Percentiles rank a stretch among this genome's conserved stretches.
phyloP scores from a whole-genome alignment of 495 filamentous ascomycete genomes.

The Aspergillus ellipticus region DNA sequence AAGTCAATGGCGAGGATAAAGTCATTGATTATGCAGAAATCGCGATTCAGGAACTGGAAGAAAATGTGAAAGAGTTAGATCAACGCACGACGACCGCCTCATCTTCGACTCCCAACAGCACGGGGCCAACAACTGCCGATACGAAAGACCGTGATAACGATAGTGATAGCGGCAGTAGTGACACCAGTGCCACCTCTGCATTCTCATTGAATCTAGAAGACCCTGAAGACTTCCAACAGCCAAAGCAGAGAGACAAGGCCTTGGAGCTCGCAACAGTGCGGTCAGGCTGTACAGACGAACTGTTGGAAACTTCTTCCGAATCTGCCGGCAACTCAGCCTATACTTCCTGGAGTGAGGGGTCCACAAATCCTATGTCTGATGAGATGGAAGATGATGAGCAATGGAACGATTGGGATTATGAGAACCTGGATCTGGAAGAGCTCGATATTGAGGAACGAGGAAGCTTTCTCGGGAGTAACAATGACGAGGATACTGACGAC shows the following conservation, averaged over 20 bases:
- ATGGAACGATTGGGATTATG: conserved; percentile 1
- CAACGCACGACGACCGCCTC: background rate
- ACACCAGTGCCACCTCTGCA: background rate
- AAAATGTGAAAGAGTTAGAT: background rate
- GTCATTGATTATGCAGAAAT: background rate
- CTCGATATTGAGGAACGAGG: background rate
- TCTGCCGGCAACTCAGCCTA: conserved; percentile 1
- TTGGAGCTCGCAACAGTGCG: background rate
- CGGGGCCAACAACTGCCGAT: background rate
- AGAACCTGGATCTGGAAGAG: background rate
- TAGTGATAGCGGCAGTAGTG: background rate
- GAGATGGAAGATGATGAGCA: background rate
- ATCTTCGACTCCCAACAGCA: background rate
- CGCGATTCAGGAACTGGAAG: background rate
- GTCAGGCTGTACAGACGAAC: background rate
- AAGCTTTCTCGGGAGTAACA: background rate
- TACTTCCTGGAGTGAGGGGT: conserved; percentile 5
- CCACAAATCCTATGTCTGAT: background rate
- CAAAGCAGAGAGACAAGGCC: background rate
- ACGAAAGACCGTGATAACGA: background rate
- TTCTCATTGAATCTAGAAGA: background rate
- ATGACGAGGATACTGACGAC: background rate
- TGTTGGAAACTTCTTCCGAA: background rate
- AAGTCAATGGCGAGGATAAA: background rate
- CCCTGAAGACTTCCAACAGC: background rate